Evolutionary conservation across 768 basidiomycete species (phyloP), one percentile per base, ranked within the genome.

Genomic region (Amanita inopinata): DNA sequence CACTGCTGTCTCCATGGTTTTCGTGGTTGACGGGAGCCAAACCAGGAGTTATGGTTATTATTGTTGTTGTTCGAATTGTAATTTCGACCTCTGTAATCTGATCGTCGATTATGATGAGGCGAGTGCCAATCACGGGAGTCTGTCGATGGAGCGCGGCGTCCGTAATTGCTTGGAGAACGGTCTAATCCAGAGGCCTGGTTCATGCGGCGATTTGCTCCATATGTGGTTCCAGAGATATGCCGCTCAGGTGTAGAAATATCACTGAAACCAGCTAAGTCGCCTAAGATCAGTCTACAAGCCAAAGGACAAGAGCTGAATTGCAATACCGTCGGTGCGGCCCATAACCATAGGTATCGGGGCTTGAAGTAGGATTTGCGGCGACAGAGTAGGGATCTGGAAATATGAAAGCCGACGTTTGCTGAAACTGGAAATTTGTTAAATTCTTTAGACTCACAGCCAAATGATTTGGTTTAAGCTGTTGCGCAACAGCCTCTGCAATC

Each of bases 401-500:
- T n/a, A n/a, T n/a, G n/a, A n/a, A n/a, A n/a, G n/a, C n/a, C n/a
- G n/a, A n/a, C n/a, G n/a, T n/a, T n/a, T n/a, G n/a, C n/a, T n/a
- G n/a, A n/a, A n/a, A n/a, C n/a, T n/a, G n/a, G n/a, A n/a, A n/a
- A n/a, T n/a, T n/a, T n/a, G n/a, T n/a, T n/a, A n/a, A n/a, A n/a
- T n/a, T n/a, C n/a, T n/a, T n/a, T n/a, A n/a, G n/a, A n/a, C 40
- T 41, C 20, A 41, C 40, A 22, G 22, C 40, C 9, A n/a, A 28
- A 7, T n/a, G 27, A 28, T 28, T 28, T 6, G n/a, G 27, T n/a
- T 28, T 28, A 28, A 38, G 15, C 23, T 22, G 31, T 20, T 19
- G 31, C 5, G 33, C 10, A 33, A 41, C 17, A 9, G 20, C 18
- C 10, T 33, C 31, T 17, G 18, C 11, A 4, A 20, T 3, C 12